Percentiles rank a stretch among this genome's conserved stretches.
phyloP scores from a whole-genome alignment of 2,329 filamentous ascomycete genomes.

The Sphaceloma murrayae region DNA sequence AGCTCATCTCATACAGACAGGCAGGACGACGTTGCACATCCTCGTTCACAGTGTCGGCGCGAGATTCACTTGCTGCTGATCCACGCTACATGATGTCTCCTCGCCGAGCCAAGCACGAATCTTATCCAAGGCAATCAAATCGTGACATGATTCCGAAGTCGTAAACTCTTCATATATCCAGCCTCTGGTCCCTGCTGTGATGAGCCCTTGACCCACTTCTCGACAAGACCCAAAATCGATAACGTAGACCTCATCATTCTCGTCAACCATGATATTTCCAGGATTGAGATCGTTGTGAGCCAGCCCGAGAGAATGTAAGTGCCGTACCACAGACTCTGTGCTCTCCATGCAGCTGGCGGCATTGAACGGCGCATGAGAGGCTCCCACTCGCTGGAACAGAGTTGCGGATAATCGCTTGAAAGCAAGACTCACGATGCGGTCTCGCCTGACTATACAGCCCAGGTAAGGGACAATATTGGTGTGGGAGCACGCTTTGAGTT shows the following conservation, averaged over 20 bases:
- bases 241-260: constrained; percentile 23
- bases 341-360: no score
- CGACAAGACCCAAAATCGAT: constrained; percentile 29
- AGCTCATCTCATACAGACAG: no score
- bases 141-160: no score
- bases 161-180: no score
- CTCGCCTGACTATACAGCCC: neutral
- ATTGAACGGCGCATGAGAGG: neutral
- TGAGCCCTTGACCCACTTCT: constrained; percentile 20
- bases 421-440: neutral
- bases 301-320: constrained; percentile 27
- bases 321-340: constrained; percentile 10
- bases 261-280: constrained; percentile 27
- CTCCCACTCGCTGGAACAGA: neutral
- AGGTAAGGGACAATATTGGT: neutral
- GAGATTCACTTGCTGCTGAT: no score
- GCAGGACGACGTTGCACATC: no score
- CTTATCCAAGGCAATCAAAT: no score
- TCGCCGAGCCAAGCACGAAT: no score
- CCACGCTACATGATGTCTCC: no score
- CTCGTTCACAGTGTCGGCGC: no score
- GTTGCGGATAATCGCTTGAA: neutral
- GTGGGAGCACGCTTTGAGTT: neutral
- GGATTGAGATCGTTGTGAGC: constrained; percentile 30
- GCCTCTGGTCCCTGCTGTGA: constrained; percentile 23